Percentiles rank a stretch among this genome's conserved stretches.
These are phyloP conservation scores for Forsythia suspensa DNA, from an alignment of 257 asterid species.

Conservation along the genomic window DNA sequence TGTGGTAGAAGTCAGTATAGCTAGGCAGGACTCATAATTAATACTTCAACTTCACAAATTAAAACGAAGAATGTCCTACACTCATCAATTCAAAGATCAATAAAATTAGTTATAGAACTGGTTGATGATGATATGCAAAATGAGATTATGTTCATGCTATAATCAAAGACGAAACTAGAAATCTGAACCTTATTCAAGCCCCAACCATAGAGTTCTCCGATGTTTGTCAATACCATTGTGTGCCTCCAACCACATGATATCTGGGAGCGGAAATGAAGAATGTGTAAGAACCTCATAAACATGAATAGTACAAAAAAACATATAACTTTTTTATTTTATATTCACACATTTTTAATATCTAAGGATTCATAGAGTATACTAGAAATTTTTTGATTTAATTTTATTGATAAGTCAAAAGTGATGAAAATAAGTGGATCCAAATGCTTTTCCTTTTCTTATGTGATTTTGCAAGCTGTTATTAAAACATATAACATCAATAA, in stretches of 20 bases:
- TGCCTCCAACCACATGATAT: constrained; percentile 99
- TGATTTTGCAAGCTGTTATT: no score
- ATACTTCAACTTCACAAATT: no score
- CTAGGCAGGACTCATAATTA: no score
- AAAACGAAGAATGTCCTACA: no score
- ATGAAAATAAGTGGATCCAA: neutral
- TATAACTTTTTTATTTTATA: neutral
- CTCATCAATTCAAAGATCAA: constrained; percentile 15
- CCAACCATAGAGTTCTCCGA: constrained; percentile 91
- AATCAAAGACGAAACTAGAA: neutral
- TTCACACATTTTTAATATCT: neutral
- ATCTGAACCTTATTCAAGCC: constrained; percentile 93
- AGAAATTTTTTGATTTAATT: neutral
- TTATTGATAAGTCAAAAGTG: neutral
- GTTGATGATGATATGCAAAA: neutral
- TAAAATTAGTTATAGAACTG: neutral
- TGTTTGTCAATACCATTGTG: constrained; percentile 82
- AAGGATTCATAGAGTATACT: neutral
- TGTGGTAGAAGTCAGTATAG: no score
- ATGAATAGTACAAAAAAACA: neutral
- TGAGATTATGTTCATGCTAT: neutral
- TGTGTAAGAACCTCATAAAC: neutral
- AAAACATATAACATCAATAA: no score
- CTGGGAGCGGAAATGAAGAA: constrained; percentile 34
- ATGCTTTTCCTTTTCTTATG: neutral